Evolutionary conservation across 139 green algal genomes (phyloP).

Genomic region (Ostreobium quekettii): DNA sequence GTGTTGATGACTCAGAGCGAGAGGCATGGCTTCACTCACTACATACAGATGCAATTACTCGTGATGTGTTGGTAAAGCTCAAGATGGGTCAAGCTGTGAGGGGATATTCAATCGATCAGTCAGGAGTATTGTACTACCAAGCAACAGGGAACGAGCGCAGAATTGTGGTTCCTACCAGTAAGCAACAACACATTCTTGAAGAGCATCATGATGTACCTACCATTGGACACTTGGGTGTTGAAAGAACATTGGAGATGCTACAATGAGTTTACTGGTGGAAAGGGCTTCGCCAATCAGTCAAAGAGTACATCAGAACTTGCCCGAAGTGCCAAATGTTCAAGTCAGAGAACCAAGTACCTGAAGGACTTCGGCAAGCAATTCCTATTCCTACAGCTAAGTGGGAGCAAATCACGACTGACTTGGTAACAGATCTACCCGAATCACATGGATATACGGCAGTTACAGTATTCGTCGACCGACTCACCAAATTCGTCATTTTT

Average conservation of each 20-base stretch:
- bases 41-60: not conserved
- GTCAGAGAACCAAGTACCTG: not conserved
- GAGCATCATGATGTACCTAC: not conserved
- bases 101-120: not conserved
- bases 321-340: conserved; percentile 21
- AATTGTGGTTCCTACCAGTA: not conserved
- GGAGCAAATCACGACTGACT: conserved; percentile 39
- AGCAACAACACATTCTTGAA: not conserved
- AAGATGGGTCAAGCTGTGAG: not conserved
- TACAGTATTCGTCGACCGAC: conserved; percentile 44
- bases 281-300: not conserved
- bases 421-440: conserved; percentile 45
- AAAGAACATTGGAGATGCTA: conserved; percentile 4
- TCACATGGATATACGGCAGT: conserved; percentile 26
- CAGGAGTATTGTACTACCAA: not conserved
- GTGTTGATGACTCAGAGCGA: not conserved
- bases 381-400: conserved; percentile 30
- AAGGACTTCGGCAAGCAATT: conserved; percentile 35
- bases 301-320: not conserved
- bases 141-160: not conserved
- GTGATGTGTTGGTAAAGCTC: not conserved
- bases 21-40: not conserved
- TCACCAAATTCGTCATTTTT: conserved; percentile 44
- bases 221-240: not conserved
- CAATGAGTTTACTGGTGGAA: not conserved